phyloP scores from a whole-genome alignment of 208 protist species.

The Blechomonas ayalai region DNA sequence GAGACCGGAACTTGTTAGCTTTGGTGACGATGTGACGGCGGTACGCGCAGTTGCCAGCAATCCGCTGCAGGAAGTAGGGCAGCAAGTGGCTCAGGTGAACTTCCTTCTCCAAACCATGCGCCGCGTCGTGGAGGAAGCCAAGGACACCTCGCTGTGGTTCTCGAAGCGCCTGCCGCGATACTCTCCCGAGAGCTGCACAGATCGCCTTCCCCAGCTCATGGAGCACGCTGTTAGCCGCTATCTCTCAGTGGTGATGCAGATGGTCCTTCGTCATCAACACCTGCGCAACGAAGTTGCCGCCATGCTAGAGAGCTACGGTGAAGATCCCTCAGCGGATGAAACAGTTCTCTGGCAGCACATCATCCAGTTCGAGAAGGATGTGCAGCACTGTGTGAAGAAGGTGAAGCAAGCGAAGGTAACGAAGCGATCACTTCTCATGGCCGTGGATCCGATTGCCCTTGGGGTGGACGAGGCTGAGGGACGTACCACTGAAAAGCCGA shows the following conservation, averaged over 20 bases:
- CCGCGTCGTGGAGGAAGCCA: constrained; percentile 45
- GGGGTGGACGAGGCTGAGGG: constrained; percentile 7
- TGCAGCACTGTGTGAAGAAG: constrained; percentile 25
- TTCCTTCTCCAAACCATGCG: constrained; percentile 66
- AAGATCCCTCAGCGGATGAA: constrained; percentile 56
- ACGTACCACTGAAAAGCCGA: constrained; percentile 2
- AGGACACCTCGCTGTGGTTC: constrained; percentile 27
- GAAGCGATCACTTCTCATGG: no score
- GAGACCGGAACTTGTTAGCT: not conserved
- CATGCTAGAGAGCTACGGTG: constrained; percentile 67
- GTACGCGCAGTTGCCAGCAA: constrained; percentile 19
- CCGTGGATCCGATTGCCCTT: no score
- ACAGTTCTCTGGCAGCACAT: constrained; percentile 53
- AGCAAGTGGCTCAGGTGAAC: constrained; percentile 56
- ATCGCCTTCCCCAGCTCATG: constrained; percentile 37
- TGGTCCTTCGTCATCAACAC: constrained; percentile 54
- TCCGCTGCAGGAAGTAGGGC: constrained; percentile 49
- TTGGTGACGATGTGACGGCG: not conserved
- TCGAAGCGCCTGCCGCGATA: constrained; percentile 21
- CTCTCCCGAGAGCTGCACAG: constrained; percentile 9
- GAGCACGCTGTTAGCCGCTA: constrained; percentile 15
- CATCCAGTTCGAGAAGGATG: constrained; percentile 41
- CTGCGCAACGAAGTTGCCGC: constrained; percentile 54
- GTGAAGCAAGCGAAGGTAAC: constrained; percentile 14
- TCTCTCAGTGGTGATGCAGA: constrained; percentile 26